Percentiles rank a stretch among this genome's conserved stretches.
These are phyloP conservation scores for Aspergillus panamensis DNA, from an alignment of 495 filamentous ascomycete genomes.

Conservation along the genomic window DNA sequence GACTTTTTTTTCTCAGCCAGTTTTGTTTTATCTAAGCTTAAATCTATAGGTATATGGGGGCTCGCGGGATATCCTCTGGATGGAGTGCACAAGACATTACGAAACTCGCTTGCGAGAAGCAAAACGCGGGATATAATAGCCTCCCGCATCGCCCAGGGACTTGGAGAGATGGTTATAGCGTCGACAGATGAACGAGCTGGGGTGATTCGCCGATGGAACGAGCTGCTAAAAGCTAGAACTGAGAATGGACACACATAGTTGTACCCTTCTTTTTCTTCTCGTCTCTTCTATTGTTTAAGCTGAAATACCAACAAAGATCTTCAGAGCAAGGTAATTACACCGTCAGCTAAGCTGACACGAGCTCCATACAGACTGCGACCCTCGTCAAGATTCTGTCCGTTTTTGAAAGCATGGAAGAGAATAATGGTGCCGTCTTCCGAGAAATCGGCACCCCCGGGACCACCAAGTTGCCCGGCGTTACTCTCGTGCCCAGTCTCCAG, in stretches of 20 bases:
- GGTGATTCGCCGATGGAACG: slow-evolving; percentile 22
- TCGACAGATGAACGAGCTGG: slow-evolving; percentile 18
- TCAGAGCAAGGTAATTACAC: not conserved
- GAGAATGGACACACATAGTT: not conserved
- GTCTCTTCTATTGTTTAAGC: no score
- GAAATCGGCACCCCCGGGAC: slow-evolving; percentile 15
- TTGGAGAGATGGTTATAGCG: slow-evolving; percentile 49
- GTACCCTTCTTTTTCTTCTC: not conserved
- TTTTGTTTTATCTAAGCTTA: no score
- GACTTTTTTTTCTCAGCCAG: slow-evolving; percentile 10
- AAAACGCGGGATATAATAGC: slow-evolving; percentile 69
- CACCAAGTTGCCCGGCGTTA: slow-evolving; percentile 2
- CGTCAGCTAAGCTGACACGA: not conserved
- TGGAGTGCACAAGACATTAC: slow-evolving; percentile 70
- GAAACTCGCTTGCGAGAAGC: slow-evolving; percentile 57
- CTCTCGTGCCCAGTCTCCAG: slow-evolving; percentile 12
- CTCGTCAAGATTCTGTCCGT: slow-evolving; percentile 8
- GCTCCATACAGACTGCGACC: slow-evolving; percentile 1
- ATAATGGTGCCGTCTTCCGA: slow-evolving; percentile 10
- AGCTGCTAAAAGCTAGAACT: slow-evolving; percentile 1
- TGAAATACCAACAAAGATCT: not conserved
- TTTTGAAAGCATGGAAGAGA: slow-evolving; percentile 15
- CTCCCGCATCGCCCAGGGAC: slow-evolving; percentile 67
- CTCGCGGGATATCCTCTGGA: slow-evolving; percentile 71
- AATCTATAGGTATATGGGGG: slow-evolving; percentile 50